Conservation (phyloP, 1,139 yeast genomes). For the Entelexis paramagnoliae region DNA sequence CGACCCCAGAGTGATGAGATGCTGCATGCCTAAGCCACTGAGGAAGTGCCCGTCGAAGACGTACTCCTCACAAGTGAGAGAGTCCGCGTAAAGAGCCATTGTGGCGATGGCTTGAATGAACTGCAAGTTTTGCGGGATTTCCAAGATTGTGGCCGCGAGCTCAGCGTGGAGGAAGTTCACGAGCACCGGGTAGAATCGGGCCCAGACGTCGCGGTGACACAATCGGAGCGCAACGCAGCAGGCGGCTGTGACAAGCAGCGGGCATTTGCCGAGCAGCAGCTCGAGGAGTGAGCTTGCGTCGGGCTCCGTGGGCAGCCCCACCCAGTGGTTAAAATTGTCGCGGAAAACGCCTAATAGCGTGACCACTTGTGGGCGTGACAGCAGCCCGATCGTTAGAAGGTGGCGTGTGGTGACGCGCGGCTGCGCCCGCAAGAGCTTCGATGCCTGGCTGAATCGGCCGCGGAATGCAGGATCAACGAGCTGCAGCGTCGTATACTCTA, state of each 20-base stretch:
- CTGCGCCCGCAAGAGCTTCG: slow-evolving; percentile 8
- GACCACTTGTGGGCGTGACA: slow-evolving; percentile 43
- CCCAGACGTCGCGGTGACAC: slow-evolving; percentile 35
- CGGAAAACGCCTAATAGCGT: slow-evolving; percentile 49
- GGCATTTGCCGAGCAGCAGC: slow-evolving; percentile 45
- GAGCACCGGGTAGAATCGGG: slow-evolving; percentile 32
- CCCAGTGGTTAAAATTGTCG: slow-evolving; percentile 67
- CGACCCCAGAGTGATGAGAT: slow-evolving; percentile 40
- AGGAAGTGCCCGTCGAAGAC: slow-evolving; percentile 53
- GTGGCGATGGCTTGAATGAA: slow-evolving; percentile 57
- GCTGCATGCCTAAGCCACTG: slow-evolving; percentile 49
- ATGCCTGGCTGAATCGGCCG: slow-evolving; percentile 4
- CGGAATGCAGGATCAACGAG: slow-evolving; percentile 4
- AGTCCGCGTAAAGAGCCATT: slow-evolving; percentile 49
- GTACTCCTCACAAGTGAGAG: slow-evolving; percentile 44
- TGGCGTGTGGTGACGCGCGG: slow-evolving; percentile 28
- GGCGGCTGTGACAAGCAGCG: slow-evolving; percentile 55
- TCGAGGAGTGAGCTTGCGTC: slow-evolving; percentile 44
- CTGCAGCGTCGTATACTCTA: slow-evolving; percentile 3
- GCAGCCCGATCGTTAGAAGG: slow-evolving; percentile 41
- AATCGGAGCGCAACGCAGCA: slow-evolving; percentile 53
- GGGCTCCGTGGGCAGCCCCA: slow-evolving; percentile 52
- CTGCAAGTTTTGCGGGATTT: slow-evolving; percentile 42
- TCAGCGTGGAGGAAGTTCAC: slow-evolving; percentile 37
- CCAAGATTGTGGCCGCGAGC: slow-evolving; percentile 38